These are phyloP conservation scores for Volutella citrinella DNA, from an alignment of 2,329 filamentous ascomycete species.

Conservation along the genomic window DNA sequence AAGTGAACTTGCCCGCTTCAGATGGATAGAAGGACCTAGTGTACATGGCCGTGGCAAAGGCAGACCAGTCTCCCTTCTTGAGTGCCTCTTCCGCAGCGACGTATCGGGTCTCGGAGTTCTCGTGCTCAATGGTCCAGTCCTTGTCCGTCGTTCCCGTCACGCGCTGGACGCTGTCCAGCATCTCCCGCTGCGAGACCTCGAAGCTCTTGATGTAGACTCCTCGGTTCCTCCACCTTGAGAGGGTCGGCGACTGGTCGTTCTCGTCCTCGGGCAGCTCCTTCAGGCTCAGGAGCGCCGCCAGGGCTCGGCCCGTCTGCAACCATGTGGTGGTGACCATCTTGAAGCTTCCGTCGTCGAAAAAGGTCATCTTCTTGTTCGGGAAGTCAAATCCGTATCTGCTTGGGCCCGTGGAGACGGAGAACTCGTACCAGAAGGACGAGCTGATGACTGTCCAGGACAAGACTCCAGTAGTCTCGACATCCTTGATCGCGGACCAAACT, in stretches of 20 bases:
- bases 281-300: slow-evolving; percentile 47
- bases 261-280: slow-evolving; percentile 42
- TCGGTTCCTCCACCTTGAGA: slow-evolving; percentile 39
- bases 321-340: slow-evolving; percentile 58
- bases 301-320: slow-evolving; percentile 53
- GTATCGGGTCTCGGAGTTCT: slow-evolving; percentile 46
- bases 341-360: slow-evolving; percentile 56
- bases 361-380: slow-evolving; percentile 35
- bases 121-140: slow-evolving; percentile 48
- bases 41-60: slow-evolving; percentile 52
- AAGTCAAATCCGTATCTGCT: slow-evolving; percentile 49
- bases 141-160: slow-evolving; percentile 54
- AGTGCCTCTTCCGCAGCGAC: slow-evolving; percentile 44
- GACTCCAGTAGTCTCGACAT: slow-evolving; percentile 38
- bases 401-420: slow-evolving; percentile 39
- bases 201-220: slow-evolving; percentile 54
- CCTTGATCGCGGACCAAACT: slow-evolving; percentile 25
- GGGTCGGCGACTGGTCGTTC: slow-evolving; percentile 28
- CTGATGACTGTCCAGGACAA: slow-evolving; percentile 47
- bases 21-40: slow-evolving; percentile 49
- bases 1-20: slow-evolving; percentile 39
- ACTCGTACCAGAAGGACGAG: slow-evolving; percentile 57
- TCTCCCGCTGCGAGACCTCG: slow-evolving; percentile 58
- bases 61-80: slow-evolving; percentile 36
- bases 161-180: slow-evolving; percentile 58